phyloP scores from a whole-genome alignment of 228 moss, liverwort and hornwort genomes.

The Sphagnum magellanicum region DNA sequence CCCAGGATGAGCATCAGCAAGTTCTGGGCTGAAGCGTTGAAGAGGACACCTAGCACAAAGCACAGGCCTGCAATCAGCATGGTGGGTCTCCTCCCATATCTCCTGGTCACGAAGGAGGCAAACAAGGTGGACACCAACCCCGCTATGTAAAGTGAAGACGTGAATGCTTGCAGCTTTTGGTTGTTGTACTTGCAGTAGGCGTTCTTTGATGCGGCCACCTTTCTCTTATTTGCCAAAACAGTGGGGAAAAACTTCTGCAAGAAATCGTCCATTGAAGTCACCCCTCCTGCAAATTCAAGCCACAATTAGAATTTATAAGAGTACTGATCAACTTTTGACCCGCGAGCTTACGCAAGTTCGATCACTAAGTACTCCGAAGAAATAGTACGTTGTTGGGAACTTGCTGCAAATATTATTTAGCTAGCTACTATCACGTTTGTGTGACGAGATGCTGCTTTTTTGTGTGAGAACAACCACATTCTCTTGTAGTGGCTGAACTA shows the following conservation, averaged over 20 bases:
- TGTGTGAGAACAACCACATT: too few relatives aligned
- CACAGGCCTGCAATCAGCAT: constrained; percentile 20
- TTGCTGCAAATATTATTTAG: too few relatives aligned
- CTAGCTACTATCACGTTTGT: too few relatives aligned
- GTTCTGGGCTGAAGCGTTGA: constrained; percentile 9
- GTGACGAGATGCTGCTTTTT: too few relatives aligned
- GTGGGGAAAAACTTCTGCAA: constrained; percentile 27
- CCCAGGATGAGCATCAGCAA: constrained; percentile 28
- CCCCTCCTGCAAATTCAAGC: constrained; percentile 12
- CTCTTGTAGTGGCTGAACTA: too few relatives aligned
- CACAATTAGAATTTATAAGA: background rate
- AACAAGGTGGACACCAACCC: constrained; percentile 21
- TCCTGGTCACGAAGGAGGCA: constrained; percentile 29
- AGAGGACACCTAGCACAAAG: constrained; percentile 7
- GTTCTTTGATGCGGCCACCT: constrained; percentile 8
- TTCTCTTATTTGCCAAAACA: constrained; percentile 9
- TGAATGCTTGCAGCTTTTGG: constrained; percentile 16
- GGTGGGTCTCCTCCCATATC: constrained; percentile 22
- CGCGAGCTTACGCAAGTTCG: too few relatives aligned
- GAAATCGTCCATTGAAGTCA: constrained; percentile 31
- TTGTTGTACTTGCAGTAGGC: constrained; percentile 38
- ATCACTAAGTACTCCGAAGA: too few relatives aligned
- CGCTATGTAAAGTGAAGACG: constrained; percentile 25
- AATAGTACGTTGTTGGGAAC: too few relatives aligned
- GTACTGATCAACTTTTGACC: too few relatives aligned